A percentile compares a stretch with the other conserved stretches of the same genome.
Conservation (phyloP, 306 rosid species). For the Senna siamea region DNA sequence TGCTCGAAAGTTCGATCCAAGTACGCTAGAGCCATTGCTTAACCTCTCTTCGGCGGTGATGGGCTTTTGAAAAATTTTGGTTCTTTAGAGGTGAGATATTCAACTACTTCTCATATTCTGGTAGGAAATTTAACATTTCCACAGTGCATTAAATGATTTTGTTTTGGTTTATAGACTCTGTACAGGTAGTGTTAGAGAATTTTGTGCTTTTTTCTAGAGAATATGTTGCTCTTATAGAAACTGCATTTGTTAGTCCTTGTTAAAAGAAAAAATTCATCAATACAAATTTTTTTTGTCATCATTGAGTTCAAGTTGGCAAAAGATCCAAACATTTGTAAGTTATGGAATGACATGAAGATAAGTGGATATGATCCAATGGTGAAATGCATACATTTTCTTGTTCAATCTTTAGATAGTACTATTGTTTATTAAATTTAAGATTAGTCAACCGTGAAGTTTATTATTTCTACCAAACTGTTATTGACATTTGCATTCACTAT, state of each 20-base stretch:
- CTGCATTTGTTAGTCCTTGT: too few relatives aligned
- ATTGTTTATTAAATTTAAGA: background rate
- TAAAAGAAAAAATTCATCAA: too few relatives aligned
- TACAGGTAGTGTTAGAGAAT: too few relatives aligned
- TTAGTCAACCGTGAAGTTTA: background rate
- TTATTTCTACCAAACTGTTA: too few relatives aligned
- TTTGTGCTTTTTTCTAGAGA: too few relatives aligned
- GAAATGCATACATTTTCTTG: background rate
- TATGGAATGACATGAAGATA: background rate
- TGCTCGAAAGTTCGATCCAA: constrained; percentile 85
- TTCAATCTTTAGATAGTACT: background rate
- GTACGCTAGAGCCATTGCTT: constrained; percentile 72
- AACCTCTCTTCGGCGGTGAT: constrained; percentile 60
- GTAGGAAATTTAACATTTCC: background rate
- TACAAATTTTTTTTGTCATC: too few relatives aligned
- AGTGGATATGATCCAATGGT: background rate
- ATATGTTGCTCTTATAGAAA: too few relatives aligned
- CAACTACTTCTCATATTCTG: constrained; percentile 30
- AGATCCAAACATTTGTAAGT: background rate
- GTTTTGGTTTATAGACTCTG: too few relatives aligned
- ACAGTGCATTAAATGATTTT: too few relatives aligned
- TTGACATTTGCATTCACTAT: too few relatives aligned
- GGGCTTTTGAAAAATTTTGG: constrained; percentile 58
- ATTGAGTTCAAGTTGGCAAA: too few relatives aligned
- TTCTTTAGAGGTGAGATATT: constrained; percentile 30